Evolutionary conservation across 192 early-diverging fungal species (phyloP).

Genomic region (Backusella liffmaniae): DNA sequence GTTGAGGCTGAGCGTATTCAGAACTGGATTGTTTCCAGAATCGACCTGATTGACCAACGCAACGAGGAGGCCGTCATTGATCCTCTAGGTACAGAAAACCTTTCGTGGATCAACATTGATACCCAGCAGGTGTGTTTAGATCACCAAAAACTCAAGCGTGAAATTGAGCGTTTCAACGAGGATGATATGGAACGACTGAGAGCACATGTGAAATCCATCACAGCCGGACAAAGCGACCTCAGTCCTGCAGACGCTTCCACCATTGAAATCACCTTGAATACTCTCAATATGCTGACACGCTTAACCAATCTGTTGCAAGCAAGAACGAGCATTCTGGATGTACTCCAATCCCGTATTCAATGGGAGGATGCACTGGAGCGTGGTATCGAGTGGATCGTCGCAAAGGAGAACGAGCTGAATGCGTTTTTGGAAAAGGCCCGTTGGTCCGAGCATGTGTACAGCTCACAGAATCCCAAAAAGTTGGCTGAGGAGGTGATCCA

Average conservation of each 20-base stretch:
- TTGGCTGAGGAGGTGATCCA: constrained; percentile 23
- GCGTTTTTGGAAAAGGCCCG: constrained; percentile 28
- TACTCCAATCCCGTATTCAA: constrained; percentile 30
- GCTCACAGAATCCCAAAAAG: constrained; percentile 2
- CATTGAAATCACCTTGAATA: constrained; percentile 44
- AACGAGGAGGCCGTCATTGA: constrained; percentile 21
- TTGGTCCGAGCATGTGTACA: constrained; percentile 7
- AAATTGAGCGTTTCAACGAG: constrained; percentile 42
- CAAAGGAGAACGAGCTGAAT: constrained; percentile 19
- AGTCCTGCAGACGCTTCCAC: constrained; percentile 47
- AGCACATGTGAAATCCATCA: constrained; percentile 39
- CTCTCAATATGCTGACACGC: constrained; percentile 37
- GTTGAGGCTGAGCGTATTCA: constrained; percentile 42
- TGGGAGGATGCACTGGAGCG: constrained; percentile 38
- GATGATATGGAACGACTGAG: constrained; percentile 45
- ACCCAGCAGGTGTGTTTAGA: constrained; percentile 27
- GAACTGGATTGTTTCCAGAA: constrained; percentile 42
- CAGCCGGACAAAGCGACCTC: constrained; percentile 22
- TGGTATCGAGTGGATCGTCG: constrained; percentile 21
- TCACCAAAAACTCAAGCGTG: constrained; percentile 32
- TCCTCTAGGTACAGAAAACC: constrained; percentile 19
- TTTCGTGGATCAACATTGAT: constrained; percentile 10
- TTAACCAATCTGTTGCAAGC: constrained; percentile 31
- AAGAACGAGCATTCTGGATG: constrained; percentile 23
- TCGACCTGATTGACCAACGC: constrained; percentile 29